These are phyloP conservation scores for Xylariomycetidae sp. DNA, from an alignment of 2,329 filamentous ascomycete genomes.

Conservation along the genomic window DNA sequence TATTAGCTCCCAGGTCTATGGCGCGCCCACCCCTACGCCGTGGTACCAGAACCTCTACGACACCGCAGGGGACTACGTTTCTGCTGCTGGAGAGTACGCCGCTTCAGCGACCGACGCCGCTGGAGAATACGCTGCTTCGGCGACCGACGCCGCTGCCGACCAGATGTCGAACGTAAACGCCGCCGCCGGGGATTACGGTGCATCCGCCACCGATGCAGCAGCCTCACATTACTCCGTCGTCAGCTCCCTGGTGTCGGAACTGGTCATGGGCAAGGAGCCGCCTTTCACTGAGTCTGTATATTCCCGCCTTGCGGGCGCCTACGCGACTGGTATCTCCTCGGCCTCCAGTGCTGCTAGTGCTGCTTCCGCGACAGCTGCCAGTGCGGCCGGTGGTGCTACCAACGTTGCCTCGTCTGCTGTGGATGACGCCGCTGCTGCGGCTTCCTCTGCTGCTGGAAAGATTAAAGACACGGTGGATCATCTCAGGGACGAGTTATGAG, in stretches of 20 bases:
- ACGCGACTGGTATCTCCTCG: slow-evolving; percentile 59
- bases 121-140: slow-evolving; percentile 31
- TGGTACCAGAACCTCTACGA: slow-evolving; percentile 44
- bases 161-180: slow-evolving; percentile 14
- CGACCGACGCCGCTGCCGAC: slow-evolving; percentile 25
- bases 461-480: slow-evolving; percentile 21
- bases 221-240: slow-evolving; percentile 63
- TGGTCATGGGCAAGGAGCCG: slow-evolving; percentile 71
- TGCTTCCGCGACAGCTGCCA: slow-evolving; percentile 24
- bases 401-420: slow-evolving; percentile 16
- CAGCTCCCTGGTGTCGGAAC: slow-evolving; percentile 66
- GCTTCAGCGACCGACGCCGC: slow-evolving; percentile 22
- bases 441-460: slow-evolving; percentile 12
- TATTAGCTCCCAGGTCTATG: slow-evolving; percentile 65
- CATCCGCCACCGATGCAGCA: slow-evolving; percentile 55
- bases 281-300: slow-evolving; percentile 78
- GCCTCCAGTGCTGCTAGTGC: slow-evolving; percentile 37
- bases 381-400: slow-evolving; percentile 19
- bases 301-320: slow-evolving; percentile 63
- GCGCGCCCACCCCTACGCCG: slow-evolving; percentile 54
- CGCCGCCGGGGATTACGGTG: slow-evolving; percentile 23
- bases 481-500: slow-evolving; percentile 18
- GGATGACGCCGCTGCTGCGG: slow-evolving; percentile 11
- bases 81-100: slow-evolving; percentile 21
- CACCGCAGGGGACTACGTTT: slow-evolving; percentile 35